A percentile compares a stretch with the other conserved stretches of the same genome.
Conservation (phyloP, 2,329 filamentous ascomycete genomes). For the Nemania abortiva region DNA sequence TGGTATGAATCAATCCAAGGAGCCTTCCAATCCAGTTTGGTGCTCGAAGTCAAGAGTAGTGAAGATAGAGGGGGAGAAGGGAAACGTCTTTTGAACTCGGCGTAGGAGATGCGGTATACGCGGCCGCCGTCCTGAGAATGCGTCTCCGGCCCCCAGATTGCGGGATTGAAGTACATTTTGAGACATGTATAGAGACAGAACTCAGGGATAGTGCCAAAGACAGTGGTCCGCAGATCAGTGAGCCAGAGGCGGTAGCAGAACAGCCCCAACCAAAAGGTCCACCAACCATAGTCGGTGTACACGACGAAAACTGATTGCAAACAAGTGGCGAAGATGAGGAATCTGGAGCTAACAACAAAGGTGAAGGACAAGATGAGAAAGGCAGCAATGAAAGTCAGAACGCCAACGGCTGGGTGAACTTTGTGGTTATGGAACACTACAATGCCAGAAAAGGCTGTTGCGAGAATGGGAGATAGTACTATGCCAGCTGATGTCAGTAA, state of each 20-base stretch:
- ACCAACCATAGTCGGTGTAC: conserved; percentile 17
- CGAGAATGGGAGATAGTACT: not conserved
- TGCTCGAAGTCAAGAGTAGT: not conserved
- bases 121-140: not conserved
- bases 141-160: no score
- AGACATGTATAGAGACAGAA: not conserved
- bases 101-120: not conserved
- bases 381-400: not conserved
- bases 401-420: conserved; percentile 7
- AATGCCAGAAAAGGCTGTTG: not conserved
- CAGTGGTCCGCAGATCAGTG: not conserved
- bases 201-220: not conserved
- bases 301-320: not conserved
- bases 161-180: not conserved
- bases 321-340: not conserved
- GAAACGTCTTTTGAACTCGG: not conserved
- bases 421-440: not conserved
- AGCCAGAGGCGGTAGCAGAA: conserved; percentile 6
- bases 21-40: not conserved
- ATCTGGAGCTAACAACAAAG: not conserved
- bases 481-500: conserved; percentile 9
- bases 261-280: conserved; percentile 7
- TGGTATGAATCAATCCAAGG: not conserved
- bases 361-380: not conserved
- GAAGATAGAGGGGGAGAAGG: not conserved